These are phyloP conservation scores for Bryoerythrophyllum caledonicum DNA, from an alignment of 225 moss, liverwort and hornwort species.

Conservation along the genomic window DNA sequence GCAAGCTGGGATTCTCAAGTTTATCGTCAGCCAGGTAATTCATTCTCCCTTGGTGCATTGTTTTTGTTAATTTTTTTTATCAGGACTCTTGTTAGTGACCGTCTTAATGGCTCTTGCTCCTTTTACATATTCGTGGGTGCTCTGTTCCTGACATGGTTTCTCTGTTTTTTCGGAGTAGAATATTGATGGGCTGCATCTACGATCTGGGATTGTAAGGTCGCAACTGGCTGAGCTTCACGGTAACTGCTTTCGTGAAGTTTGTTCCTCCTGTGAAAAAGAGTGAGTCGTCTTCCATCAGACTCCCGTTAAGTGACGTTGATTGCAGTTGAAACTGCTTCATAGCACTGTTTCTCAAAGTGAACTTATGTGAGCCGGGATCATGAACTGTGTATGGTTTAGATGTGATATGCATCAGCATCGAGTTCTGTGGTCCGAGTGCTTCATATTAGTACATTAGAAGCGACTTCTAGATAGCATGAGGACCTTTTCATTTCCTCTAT, in stretches of 20 bases:
- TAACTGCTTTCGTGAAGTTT: slow-evolving; percentile 82
- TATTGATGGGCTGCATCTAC: slow-evolving; percentile 85
- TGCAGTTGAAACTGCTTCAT: not conserved
- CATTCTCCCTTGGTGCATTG: slow-evolving; percentile 2
- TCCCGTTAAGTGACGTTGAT: not conserved
- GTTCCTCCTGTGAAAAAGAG: slow-evolving; percentile 77
- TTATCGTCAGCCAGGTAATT: slow-evolving; percentile 70
- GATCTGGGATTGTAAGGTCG: slow-evolving; percentile 78
- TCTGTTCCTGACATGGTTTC: slow-evolving; percentile 28
- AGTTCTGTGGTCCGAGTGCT: not conserved
- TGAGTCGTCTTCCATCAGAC: slow-evolving; percentile 33
- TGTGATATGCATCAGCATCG: not conserved
- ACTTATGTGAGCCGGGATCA: not conserved
- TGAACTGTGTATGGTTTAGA: not conserved
- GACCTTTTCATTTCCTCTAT: not conserved
- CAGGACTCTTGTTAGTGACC: not conserved
- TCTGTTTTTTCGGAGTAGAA: slow-evolving; percentile 58
- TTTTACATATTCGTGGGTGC: slow-evolving; percentile 9
- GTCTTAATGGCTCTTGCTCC: not conserved
- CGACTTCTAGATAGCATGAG: not conserved
- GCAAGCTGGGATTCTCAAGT: slow-evolving; percentile 77
- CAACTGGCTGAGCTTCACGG: slow-evolving; percentile 84
- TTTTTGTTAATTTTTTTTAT: not conserved
- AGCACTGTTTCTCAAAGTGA: not conserved
- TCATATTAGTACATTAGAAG: slow-evolving; percentile 6